Evolutionary conservation across 2,329 filamentous ascomycete species (phyloP).

Genomic region (Aspergillus niger): DNA sequence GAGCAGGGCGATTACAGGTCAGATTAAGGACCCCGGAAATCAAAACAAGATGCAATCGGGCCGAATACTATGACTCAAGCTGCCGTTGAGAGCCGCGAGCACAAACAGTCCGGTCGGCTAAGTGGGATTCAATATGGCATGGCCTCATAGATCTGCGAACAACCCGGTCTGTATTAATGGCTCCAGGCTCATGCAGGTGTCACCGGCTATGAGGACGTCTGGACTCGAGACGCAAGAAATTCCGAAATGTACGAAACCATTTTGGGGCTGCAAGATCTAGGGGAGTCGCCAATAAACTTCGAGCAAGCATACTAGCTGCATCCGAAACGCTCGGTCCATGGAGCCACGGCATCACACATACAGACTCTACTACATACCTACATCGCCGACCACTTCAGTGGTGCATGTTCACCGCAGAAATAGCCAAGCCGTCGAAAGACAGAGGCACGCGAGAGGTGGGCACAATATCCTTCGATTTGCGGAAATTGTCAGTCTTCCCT

Average conservation of each 20-base stretch:
- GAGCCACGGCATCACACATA: slow-evolving; percentile 39
- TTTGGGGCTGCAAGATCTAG: slow-evolving; percentile 8
- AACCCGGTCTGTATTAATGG: slow-evolving; percentile 10
- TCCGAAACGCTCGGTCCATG: slow-evolving; percentile 24
- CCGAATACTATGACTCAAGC: not conserved
- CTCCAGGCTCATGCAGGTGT: slow-evolving; percentile 18
- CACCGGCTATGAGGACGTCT: slow-evolving; percentile 5
- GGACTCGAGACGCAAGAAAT: slow-evolving; percentile 14
- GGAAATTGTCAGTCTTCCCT: slow-evolving; percentile 17
- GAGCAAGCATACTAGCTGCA: slow-evolving; percentile 12
- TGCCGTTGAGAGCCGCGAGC: not conserved
- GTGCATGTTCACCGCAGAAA: slow-evolving; percentile 25
- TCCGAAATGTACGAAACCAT: slow-evolving; percentile 6
- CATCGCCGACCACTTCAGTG: slow-evolving; percentile 3
- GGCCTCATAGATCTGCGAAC: slow-evolving; percentile 11
- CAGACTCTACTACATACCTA: slow-evolving; percentile 23
- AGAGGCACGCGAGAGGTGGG: slow-evolving; percentile 14
- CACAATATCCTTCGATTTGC: slow-evolving; percentile 21
- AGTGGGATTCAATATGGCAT: slow-evolving; percentile 12
- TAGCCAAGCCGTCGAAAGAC: slow-evolving; percentile 11
- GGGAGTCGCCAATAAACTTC: slow-evolving; percentile 7
- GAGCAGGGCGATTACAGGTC: not conserved
- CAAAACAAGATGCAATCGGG: slow-evolving; percentile 4
- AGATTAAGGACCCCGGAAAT: not conserved
- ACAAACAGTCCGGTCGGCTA: not conserved